Evolutionary conservation across 177 flowering plant species (phyloP), one percentile per base, ranked within the genome.

Genomic region (Vitis hybrid): DNA sequence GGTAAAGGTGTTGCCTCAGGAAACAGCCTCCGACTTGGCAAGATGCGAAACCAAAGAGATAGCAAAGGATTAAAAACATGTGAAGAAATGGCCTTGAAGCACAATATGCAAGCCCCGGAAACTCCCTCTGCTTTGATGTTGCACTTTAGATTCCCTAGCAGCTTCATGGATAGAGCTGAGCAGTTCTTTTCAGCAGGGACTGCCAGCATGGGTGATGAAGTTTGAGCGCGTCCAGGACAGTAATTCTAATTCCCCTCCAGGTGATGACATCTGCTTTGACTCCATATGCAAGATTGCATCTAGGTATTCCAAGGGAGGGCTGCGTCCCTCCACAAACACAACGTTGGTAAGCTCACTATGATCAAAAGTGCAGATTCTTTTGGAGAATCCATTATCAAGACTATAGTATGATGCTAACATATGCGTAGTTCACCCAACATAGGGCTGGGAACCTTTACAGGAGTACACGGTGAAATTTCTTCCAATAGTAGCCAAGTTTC

Each of bases 131-230:
- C 79, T 30, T 64, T 81, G 56, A 88, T 85, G 91, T 70, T 89
- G 81, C 88, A 87, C 67, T 74, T 72, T 68, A 86, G 97, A 78
- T 88, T 92, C 69, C 91, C 96, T n/a, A 64, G 66, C 58, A 85
- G 87, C 74, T 88, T 94, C 68, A 70, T 94, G 48, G 91, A 85
- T 64, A 87, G 61, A 75, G 98, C 88, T 10, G 91, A 89, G 74
- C 84, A 83, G 40, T 92, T 92, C 82, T 92, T 94, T 73, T 83
- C 94, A 56, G 77, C 78, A 50, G 88, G 69, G 24, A 30, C 49
- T 9, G 40, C 64, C 62, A 56, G 57, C 18, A 12, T 52, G 35
- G 68, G 52, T 21, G 74, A 68, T 18, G 69, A 56, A 62, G 69
- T 35, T 65, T 71, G 56, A 54, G 60, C 18, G 17, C 24, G 56